phyloP scores from a whole-genome alignment of 192 early-diverging fungal species.

The Umbelopsis vinacea region DNA sequence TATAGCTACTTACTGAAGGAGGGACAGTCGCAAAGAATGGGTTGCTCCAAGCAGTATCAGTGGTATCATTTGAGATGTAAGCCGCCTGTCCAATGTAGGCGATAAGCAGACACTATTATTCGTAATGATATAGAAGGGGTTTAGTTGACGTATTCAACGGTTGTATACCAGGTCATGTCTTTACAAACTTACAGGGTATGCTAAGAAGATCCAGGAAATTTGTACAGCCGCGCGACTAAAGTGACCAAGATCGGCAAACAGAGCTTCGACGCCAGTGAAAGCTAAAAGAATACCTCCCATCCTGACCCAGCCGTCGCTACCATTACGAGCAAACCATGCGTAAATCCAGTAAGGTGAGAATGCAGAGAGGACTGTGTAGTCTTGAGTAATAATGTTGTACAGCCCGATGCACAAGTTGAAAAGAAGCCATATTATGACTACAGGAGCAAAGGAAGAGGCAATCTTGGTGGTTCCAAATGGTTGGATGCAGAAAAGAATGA shows the following conservation, averaged over 20 bases:
- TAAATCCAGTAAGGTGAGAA: constrained; percentile 51
- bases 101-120: constrained; percentile 35
- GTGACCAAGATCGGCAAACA: constrained; percentile 65
- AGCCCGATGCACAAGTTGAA: constrained; percentile 47
- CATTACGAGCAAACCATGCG: constrained; percentile 37
- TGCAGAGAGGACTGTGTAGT: constrained; percentile 41
- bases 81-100: constrained; percentile 55
- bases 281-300: constrained; percentile 56
- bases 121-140: neutral
- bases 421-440: constrained; percentile 55
- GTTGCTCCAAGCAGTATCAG: constrained; percentile 22
- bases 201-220: constrained; percentile 45
- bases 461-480: constrained; percentile 52
- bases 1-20: constrained; percentile 26
- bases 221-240: constrained; percentile 53
- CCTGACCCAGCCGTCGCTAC: constrained; percentile 28
- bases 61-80: constrained; percentile 21
- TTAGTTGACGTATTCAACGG: neutral
- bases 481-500: constrained; percentile 52
- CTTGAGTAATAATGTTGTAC: constrained; percentile 49
- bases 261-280: constrained; percentile 57
- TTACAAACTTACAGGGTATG: constrained; percentile 40
- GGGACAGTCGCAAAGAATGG: constrained; percentile 37
- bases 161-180: too few relatives aligned
- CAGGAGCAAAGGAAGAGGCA: constrained; percentile 45